A percentile compares a stretch with the other conserved stretches of the same genome.
Conservation (phyloP, 805 yeast genomes). For the Peterozyma toletana region DNA sequence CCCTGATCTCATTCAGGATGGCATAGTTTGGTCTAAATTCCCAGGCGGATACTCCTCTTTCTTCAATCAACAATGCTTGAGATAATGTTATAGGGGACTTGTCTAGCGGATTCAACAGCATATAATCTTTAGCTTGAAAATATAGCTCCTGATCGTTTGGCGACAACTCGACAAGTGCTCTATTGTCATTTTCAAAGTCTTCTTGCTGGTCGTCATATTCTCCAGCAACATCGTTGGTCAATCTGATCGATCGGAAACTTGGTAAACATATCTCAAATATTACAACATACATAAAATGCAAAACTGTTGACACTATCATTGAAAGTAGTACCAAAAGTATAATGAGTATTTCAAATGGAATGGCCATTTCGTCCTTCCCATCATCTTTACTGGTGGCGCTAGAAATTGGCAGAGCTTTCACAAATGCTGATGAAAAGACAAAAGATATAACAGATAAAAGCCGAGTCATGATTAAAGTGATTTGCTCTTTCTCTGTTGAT, state of each 20-base stretch:
- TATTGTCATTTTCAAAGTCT: conserved; percentile 50
- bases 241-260: conserved; percentile 2
- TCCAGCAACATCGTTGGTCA: conserved; percentile 41
- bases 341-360: too few relatives aligned
- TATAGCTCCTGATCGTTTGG: conserved; percentile 66
- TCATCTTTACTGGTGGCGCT: too few relatives aligned
- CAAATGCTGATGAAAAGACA: too few relatives aligned
- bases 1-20: conserved; percentile 47
- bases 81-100: conserved; percentile 31
- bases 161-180: conserved; percentile 51
- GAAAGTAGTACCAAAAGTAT: too few relatives aligned
- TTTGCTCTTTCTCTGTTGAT: too few relatives aligned
- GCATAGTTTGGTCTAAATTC: conserved; percentile 62
- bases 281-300: too few relatives aligned
- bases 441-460: too few relatives aligned
- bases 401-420: too few relatives aligned
- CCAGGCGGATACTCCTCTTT: conserved; percentile 87
- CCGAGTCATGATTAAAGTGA: too few relatives aligned
- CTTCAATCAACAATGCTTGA: conserved; percentile 66
- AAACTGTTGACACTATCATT: too few relatives aligned
- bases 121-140: conserved; percentile 55
- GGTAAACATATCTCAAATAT: neutral
- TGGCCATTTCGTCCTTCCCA: too few relatives aligned
- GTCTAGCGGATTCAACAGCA: conserved; percentile 30
- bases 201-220: conserved; percentile 57